Evolutionary conservation across 2,329 filamentous ascomycete species (phyloP), one percentile per base, ranked within the genome.

Genomic region (Pleoardoris graminearum): DNA sequence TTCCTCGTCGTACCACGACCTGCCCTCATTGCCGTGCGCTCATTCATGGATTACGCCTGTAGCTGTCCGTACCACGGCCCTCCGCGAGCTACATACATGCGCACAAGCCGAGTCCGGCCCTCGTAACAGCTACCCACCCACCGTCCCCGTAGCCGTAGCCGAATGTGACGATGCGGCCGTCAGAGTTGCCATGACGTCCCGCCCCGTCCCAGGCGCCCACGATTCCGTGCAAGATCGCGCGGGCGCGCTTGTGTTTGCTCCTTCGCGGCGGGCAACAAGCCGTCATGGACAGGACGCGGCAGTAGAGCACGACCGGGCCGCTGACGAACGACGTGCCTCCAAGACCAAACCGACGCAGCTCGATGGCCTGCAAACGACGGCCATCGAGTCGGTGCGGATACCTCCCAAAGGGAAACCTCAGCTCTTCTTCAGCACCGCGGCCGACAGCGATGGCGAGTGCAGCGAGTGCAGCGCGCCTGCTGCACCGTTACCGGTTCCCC

Each of bases 111-210:
- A 44, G 19, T 33, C 33, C 62, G 58, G 54, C 44, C 46, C 55
- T 38, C 30, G 45, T 29, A n/a, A 17, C 3, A 23, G 17, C 44
- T 54, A 48, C 57, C 59, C 55, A 55, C 53, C 51, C 43, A 48
- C 53, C 55, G 60, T 55, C 60, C 60, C 60, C 51, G 58, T 61
- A 61, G 62, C 59, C 66, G 65, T 58, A 61, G 58, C 56, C 50
- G 69, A 66, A 73, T 32, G 62, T 61, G 25, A 27, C 25, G 25
- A 27, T 67, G 61, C 58, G 67, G n/a, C n/a, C n/a, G n/a, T n/a
- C n/a, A n/a, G n/a, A n/a, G n/a, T n/a, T 75, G 73, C 72, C 62
- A 76, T 75, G 73, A 75, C 65, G 73, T 74, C 73, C 67, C 72
- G 73, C 72, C 70, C 71, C 73, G 69, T 67, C 63, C 67, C 64